These are phyloP conservation scores for Cutaneotrichosporon sp. DNA, from an alignment of 1,284 basidiomycete species.

Conservation along the genomic window DNA sequence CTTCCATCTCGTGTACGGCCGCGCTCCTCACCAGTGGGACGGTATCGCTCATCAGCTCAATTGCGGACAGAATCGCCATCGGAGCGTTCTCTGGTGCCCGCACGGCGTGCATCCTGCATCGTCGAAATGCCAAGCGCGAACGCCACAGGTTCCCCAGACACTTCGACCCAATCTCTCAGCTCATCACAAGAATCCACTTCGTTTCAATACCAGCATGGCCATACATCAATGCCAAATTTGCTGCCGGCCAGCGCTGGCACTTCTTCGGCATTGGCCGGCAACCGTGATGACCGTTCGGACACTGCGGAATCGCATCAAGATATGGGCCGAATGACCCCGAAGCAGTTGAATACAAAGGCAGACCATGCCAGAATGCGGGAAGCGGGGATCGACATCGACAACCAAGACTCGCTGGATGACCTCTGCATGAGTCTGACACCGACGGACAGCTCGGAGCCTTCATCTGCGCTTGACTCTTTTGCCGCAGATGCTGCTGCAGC, in stretches of 20 bases:
- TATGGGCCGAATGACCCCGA: conserved; percentile 47
- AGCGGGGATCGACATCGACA: conserved; percentile 33
- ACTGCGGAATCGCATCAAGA: conserved; percentile 48
- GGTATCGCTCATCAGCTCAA: too few relatives aligned
- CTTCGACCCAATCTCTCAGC: conserved; percentile 46
- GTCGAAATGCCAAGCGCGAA: background rate
- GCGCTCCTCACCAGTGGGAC: background rate
- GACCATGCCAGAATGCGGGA: conserved; percentile 35
- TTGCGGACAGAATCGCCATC: too few relatives aligned
- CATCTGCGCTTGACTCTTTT: too few relatives aligned
- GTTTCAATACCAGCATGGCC: too few relatives aligned
- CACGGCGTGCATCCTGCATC: too few relatives aligned
- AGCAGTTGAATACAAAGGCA: conserved; percentile 39
- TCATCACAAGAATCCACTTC: conserved; percentile 22
- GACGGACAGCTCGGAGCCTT: too few relatives aligned
- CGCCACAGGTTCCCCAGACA: conserved; percentile 37
- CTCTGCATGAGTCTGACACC: background rate
- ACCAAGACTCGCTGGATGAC: conserved; percentile 9
- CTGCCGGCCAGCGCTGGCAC: too few relatives aligned
- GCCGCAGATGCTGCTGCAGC: too few relatives aligned
- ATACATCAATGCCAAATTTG: too few relatives aligned
- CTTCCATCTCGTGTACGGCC: conserved; percentile 20
- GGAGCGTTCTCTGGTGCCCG: too few relatives aligned
- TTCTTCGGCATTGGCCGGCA: too few relatives aligned
- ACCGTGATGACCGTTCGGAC: too few relatives aligned